phyloP scores from a whole-genome alignment of 441 rosid genomes.

The Erodium moschatum region DNA sequence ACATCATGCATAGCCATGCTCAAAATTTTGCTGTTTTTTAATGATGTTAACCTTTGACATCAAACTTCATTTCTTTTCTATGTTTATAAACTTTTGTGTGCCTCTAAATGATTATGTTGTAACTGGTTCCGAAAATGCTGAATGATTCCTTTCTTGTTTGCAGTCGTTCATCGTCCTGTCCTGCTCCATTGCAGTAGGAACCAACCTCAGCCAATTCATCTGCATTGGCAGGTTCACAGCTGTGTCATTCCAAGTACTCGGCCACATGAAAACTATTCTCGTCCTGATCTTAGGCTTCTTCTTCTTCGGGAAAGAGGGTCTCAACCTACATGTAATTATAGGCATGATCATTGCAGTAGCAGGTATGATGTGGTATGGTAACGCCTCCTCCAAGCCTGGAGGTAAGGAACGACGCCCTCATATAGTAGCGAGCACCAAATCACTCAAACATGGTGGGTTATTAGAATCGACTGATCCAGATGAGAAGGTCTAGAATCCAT shows the following conservation, averaged over 20 bases:
- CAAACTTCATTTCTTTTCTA: neutral
- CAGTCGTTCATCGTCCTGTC: constrained; percentile 75
- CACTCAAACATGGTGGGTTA: neutral
- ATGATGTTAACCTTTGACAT: neutral
- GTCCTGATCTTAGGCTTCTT: constrained; percentile 77
- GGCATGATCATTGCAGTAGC: constrained; percentile 81
- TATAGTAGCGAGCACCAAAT: neutral
- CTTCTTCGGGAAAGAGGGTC: constrained; percentile 88
- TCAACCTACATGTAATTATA: constrained; percentile 68
- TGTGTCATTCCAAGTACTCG: constrained; percentile 89
- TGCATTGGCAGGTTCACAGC: constrained; percentile 95
- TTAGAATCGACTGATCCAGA: constrained; percentile 42
- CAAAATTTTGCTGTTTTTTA: neutral
- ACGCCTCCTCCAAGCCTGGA: constrained; percentile 84
- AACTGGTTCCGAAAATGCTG: neutral
- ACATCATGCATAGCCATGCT: neutral
- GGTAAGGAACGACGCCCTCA: constrained; percentile 54
- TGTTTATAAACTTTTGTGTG: neutral
- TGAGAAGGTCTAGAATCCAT: constrained; percentile 51
- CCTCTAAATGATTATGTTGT: neutral
- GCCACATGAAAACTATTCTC: constrained; percentile 94
- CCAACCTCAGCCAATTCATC: constrained; percentile 95
- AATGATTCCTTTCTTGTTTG: constrained; percentile 23
- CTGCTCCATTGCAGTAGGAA: constrained; percentile 81
- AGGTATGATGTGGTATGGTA: constrained; percentile 93